Evolutionary conservation across 2,329 filamentous ascomycete species (phyloP), one percentile per base, ranked within the genome.

Genomic region (Diaporthe helianthi): DNA sequence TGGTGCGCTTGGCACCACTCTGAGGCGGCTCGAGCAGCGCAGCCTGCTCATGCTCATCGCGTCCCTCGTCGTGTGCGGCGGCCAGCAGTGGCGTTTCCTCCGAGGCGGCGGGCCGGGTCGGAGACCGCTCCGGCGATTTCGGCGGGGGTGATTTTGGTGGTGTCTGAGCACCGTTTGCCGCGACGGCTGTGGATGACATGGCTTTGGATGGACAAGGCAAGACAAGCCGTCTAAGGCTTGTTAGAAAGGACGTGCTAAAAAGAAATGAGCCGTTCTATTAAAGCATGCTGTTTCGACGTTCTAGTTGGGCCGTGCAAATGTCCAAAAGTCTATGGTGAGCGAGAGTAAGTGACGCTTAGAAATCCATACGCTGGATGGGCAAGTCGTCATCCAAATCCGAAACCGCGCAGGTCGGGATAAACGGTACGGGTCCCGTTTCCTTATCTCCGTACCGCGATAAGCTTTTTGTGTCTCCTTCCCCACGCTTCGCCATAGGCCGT

Each of bases 21-120:
- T 71, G 69, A 1, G 58, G 67, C 24, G 72, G 72, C 58, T 72
- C 72, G n/a, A 74, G 73, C 47, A 74, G 58, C 15, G 71, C 72
- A 10, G 72, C 71, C 36, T 72, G 54, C 29, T 74, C 72, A 13
- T 71, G 73, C 70, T 74, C 70, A 26, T 71, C 63, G 0, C 64
- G 67, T 15, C 51, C 49, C 41, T 64, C 67, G 4, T 69, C 70
- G 63, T 24, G 54, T 15, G 66, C 55, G 22, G 63, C 54, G 33
- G 70, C 70, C 46, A 71, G 67, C 26, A 71, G 31, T 29, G 70
- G 70, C 70, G 70, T 71, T n/a, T 69, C 36, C 33, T 71, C 70
- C 12, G 70, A 69, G 26, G 53, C 53, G 58, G 58, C 29, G 31
- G 44, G 38, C 24, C 44, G 51, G n/a, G 51, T 49, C 3, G 63